Evolutionary conservation across 495 filamentous ascomycete species (phyloP).

Genomic region (Aspergillus carlsbadensis): DNA sequence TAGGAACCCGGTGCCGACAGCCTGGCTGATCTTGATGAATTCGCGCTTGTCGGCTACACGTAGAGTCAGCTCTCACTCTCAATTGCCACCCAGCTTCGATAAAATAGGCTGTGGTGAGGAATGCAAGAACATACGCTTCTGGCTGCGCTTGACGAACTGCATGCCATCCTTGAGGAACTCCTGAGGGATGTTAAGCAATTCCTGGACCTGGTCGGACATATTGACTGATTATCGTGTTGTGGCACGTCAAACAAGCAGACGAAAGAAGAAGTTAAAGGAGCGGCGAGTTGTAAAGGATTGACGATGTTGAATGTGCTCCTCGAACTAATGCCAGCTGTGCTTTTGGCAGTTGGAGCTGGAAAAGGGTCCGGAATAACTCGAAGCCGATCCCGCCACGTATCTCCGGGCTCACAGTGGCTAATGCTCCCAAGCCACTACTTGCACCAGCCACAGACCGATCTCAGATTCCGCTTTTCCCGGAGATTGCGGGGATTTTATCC

Average conservation of each 20-base stretch:
- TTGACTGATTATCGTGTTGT: conserved; percentile 2
- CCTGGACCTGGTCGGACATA: conserved; percentile 72
- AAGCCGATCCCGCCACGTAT: neutral
- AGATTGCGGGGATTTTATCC: conserved; percentile 3
- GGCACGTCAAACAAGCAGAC: neutral
- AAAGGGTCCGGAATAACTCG: conserved; percentile 3
- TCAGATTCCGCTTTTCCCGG: neutral
- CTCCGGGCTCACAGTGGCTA: too few species aligned
- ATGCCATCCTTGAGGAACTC: conserved; percentile 77
- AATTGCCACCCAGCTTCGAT: too few species aligned
- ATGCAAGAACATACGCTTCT: conserved; percentile 55
- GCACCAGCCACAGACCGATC: neutral
- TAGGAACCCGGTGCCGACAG: conserved; percentile 88
- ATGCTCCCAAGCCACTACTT: neutral
- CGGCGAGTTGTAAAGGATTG: neutral
- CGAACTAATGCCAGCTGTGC: conserved; percentile 17
- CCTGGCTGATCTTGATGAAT: conserved; percentile 93
- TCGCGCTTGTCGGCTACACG: conserved; percentile 72
- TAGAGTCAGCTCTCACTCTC: neutral
- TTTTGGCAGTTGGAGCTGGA: conserved; percentile 14
- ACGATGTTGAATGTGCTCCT: neutral
- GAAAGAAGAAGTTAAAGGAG: conserved; percentile 3
- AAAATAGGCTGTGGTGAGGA: neutral
- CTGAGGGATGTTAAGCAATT: conserved; percentile 70
- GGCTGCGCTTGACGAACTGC: conserved; percentile 75